Conservation (phyloP, 768 basidiomycete genomes). For the Collybiopsis confluens region DNA sequence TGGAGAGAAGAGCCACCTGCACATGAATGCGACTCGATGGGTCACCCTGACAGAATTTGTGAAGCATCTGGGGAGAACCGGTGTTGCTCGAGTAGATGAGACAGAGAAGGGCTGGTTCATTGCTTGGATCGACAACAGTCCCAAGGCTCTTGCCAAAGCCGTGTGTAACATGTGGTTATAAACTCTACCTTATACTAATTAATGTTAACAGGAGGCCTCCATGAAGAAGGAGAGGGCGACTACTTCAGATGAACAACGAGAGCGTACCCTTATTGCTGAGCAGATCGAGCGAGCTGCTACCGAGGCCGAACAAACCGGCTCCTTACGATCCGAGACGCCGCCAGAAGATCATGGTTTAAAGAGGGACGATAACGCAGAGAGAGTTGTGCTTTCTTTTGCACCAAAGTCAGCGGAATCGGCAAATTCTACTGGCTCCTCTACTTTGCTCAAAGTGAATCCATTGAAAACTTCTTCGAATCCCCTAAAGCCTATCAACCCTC, state of each 20-base stretch:
- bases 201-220: slow-evolving; percentile 58
- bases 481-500: slow-evolving; percentile 51
- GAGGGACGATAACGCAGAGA: slow-evolving; percentile 67
- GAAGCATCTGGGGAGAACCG: slow-evolving; percentile 82
- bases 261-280: slow-evolving; percentile 82
- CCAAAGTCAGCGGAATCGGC: slow-evolving; percentile 29
- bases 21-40: slow-evolving; percentile 99
- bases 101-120: slow-evolving; percentile 99
- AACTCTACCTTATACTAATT: slow-evolving; percentile 10
- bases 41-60: slow-evolving; percentile 95
- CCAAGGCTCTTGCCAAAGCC: slow-evolving; percentile 89
- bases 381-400: slow-evolving; percentile 71
- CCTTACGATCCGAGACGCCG: slow-evolving; percentile 28
- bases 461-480: slow-evolving; percentile 58
- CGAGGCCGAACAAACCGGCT: slow-evolving; percentile 30
- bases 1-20: slow-evolving; percentile 86
- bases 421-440: slow-evolving; percentile 16
- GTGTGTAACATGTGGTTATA: slow-evolving; percentile 33
- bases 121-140: slow-evolving; percentile 95
- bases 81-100: slow-evolving; percentile 91
- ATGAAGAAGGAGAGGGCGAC: slow-evolving; percentile 90
- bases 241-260: slow-evolving; percentile 91
- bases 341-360: slow-evolving; percentile 59
- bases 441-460: slow-evolving; percentile 55
- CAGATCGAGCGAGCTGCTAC: slow-evolving; percentile 86